These are phyloP conservation scores for Scleromitrula shiraiana DNA, from an alignment of 2,329 filamentous ascomycete species.

Conservation along the genomic window DNA sequence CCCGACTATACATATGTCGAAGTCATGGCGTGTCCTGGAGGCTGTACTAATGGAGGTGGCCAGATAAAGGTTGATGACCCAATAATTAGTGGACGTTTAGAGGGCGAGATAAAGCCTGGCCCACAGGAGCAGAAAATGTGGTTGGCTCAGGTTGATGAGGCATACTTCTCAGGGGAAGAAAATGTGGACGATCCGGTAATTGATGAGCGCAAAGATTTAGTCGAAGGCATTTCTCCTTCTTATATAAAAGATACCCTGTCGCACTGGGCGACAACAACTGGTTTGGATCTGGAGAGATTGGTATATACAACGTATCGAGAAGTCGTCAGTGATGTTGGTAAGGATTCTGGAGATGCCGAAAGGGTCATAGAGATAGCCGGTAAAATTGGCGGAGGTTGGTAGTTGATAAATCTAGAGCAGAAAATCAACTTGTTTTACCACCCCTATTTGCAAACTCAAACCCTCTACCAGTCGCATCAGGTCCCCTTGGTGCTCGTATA, in stretches of 20 bases:
- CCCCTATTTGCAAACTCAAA: constrained; percentile 68
- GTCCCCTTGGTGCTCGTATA: constrained; percentile 67
- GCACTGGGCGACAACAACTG: constrained; percentile 69
- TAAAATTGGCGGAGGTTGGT: constrained; percentile 93
- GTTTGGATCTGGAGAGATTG: constrained; percentile 62
- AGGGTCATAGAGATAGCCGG: constrained; percentile 81
- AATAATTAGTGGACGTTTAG: constrained; percentile 43
- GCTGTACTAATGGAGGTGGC: constrained; percentile 94
- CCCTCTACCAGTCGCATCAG: constrained; percentile 67
- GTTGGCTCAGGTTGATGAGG: constrained; percentile 76
- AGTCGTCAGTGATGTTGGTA: constrained; percentile 92
- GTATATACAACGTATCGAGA: constrained; percentile 82
- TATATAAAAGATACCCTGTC: constrained; percentile 60
- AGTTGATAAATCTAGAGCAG: constrained; percentile 62
- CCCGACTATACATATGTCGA: constrained; percentile 87
- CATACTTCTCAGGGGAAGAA: constrained; percentile 74
- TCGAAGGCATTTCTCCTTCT: constrained; percentile 58
- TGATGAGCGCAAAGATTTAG: constrained; percentile 33
- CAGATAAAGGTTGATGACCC: constrained; percentile 89
- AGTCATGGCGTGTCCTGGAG: constrained; percentile 98
- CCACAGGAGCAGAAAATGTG: constrained; percentile 80
- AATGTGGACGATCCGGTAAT: constrained; percentile 23
- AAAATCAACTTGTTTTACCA: constrained; percentile 40
- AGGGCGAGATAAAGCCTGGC: constrained; percentile 48
- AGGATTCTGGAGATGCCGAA: constrained; percentile 63